Base-by-base conservation (phyloP, 2,329 filamentous ascomycete genomes). In the Hypoxylon sp. region DNA sequence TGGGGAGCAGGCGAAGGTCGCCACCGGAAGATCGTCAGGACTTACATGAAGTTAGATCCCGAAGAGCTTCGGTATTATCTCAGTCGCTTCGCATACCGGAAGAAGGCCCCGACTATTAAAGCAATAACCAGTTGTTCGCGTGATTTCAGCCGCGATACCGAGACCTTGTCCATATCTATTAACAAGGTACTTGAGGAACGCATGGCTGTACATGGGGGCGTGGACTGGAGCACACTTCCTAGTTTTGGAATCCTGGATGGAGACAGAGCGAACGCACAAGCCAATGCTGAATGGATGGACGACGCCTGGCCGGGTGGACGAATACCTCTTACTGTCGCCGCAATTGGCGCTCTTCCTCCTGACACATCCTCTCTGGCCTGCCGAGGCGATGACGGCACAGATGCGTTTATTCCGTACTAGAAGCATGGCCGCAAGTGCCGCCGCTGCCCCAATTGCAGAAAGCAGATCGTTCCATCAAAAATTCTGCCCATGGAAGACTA, bases 51-150 rank as follows among this genome's bases (percentile, higher is more conserved):
- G 76, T 79, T 88, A 6, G 78, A 81, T 3, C 86, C 86, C 0
- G 75, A 80, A 10, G 80, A 85, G 60, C 79, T 88, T n/a, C 80
- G 86, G 69, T 78, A 83, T 66, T 81, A 87, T 62, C 80, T 87
- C 47, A 80, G 83, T 29, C 81, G 83, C 59, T 81, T 81, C 17
- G 83, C 84, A 73, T 80, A 84, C 47, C 66, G 51, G 33, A 82
- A 82, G 22, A 83, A 82, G 52, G 77, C 77, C 31, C 81, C 82
- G 9, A 81, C 87, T 8, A 80, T 87, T 10, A 71, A 74, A 4
- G 81, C 82, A 59, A 78, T 85, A 3, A 80, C 78, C 5, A 70
- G 80, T 3, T 78, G 78, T 10, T 81, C 82, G 19, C 81, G 81
- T 2, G 77, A 78, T 46, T 84, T 87, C 52, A 80, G 79, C 9